These are phyloP conservation scores for Ceratocystis cubensis DNA, from an alignment of 2,329 filamentous ascomycete species.

Conservation along the genomic window DNA sequence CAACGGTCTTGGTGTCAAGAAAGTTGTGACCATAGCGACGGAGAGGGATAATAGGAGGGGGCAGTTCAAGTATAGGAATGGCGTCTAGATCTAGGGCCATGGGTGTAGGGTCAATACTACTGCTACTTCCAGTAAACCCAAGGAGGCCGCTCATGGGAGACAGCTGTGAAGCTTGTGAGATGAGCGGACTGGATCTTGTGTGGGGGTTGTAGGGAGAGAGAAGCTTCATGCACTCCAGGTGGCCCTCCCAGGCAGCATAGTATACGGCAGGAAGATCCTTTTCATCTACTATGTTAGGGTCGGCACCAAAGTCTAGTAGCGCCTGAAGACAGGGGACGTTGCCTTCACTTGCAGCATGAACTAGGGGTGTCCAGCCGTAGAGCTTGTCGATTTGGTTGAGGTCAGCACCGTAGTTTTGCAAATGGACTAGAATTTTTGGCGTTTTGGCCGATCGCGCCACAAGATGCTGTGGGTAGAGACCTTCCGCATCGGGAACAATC, in stretches of 20 bases:
- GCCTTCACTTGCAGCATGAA: constrained; percentile 92
- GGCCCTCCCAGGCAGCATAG: constrained; percentile 96
- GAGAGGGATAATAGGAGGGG: constrained; percentile 89
- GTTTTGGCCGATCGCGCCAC: constrained; percentile 80
- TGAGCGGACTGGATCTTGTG: constrained; percentile 34
- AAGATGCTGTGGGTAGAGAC: constrained; percentile 90
- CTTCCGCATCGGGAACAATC: constrained; percentile 89
- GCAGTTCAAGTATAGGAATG: constrained; percentile 82
- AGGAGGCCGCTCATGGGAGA: constrained; percentile 30
- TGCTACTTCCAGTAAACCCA: constrained; percentile 32
- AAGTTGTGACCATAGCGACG: constrained; percentile 96
- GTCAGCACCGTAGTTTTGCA: constrained; percentile 78
- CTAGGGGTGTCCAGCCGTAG: constrained; percentile 92
- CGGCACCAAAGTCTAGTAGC: constrained; percentile 64
- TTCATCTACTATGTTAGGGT: constrained; percentile 73
- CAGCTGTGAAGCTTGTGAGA: constrained; percentile 30
- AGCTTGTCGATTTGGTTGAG: constrained; percentile 88
- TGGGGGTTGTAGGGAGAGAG: constrained; percentile 49
- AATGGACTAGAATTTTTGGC: constrained; percentile 62
- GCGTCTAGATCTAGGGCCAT: constrained; percentile 70
- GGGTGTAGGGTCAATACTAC: constrained; percentile 36
- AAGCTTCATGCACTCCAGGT: constrained; percentile 85
- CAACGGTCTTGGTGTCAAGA: constrained; percentile 90
- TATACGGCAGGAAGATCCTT: constrained; percentile 93
- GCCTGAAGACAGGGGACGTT: constrained; percentile 79